A percentile compares a stretch with the other conserved stretches of the same genome.
phyloP scores from a whole-genome alignment of 441 rosid species.

The Jatropha podagrica region DNA sequence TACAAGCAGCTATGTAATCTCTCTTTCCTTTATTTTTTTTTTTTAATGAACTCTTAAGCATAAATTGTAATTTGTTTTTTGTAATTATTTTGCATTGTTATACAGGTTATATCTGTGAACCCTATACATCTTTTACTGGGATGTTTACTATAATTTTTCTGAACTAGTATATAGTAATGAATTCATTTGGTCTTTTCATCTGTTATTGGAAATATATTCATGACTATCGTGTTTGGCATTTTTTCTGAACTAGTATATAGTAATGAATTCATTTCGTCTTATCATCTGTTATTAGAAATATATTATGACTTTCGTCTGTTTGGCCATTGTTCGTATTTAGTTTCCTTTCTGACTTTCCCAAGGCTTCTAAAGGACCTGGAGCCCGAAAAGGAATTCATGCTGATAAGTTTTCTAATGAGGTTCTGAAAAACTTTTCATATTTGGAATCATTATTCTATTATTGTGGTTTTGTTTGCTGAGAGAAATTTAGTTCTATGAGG shows the following conservation, averaged over 20 bases:
- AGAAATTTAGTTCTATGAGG: not conserved
- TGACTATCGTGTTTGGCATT: too few relatives aligned
- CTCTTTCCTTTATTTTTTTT: not conserved
- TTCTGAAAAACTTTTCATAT: not conserved
- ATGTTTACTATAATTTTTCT: too few relatives aligned
- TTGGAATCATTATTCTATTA: not conserved
- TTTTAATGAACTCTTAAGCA: not conserved
- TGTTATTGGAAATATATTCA: not conserved
- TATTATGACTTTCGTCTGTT: too few relatives aligned
- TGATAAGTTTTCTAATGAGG: not conserved
- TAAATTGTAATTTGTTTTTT: not conserved
- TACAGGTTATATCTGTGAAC: not conserved
- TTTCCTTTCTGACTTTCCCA: too few relatives aligned
- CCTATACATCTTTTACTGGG: not conserved
- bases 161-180: not conserved
- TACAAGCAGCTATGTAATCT: slow-evolving; percentile 72
- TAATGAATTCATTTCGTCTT: not conserved
- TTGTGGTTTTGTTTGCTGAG: not conserved
- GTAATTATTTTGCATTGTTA: not conserved
- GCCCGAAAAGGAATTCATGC: not conserved
- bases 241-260: not conserved
- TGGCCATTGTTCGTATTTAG: too few relatives aligned
- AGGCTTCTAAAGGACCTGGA: too few relatives aligned
- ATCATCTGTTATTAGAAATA: not conserved
- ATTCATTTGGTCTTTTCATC: not conserved